These are phyloP conservation scores for Claviceps sp. DNA, from an alignment of 2,329 filamentous ascomycete genomes.

Conservation along the genomic window DNA sequence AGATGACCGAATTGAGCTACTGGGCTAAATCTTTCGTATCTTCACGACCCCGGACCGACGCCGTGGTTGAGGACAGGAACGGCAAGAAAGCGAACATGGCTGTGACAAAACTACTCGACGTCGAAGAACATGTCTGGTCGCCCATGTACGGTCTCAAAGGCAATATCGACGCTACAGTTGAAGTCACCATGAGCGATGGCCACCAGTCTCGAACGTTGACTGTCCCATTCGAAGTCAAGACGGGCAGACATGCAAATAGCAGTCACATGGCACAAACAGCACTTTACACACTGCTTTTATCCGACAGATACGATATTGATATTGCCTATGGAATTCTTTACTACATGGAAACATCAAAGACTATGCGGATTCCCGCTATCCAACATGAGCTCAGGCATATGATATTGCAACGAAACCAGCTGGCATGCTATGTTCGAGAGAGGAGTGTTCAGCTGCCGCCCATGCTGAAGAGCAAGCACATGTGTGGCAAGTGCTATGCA, in stretches of 20 bases:
- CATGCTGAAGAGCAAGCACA: conserved; percentile 70
- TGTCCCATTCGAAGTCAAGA: conserved; percentile 92
- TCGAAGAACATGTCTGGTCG: conserved; percentile 97
- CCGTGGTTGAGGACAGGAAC: conserved; percentile 66
- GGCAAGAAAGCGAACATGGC: conserved; percentile 67
- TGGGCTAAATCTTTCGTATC: conserved; percentile 80
- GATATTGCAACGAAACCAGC: conserved; percentile 87
- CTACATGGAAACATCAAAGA: conserved; percentile 85
- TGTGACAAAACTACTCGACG: conserved; percentile 85
- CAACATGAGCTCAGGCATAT: conserved; percentile 85
- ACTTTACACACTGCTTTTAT: conserved; percentile 81
- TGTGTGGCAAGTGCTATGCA: conserved; percentile 80
- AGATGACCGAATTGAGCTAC: conserved; percentile 64
- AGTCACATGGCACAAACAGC: conserved; percentile 88
- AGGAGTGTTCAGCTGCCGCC: conserved; percentile 66
- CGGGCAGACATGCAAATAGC: conserved; percentile 69
- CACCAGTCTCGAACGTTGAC: conserved; percentile 56
- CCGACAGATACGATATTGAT: conserved; percentile 88
- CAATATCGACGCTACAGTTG: conserved; percentile 93
- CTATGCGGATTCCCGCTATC: conserved; percentile 70
- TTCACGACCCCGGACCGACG: conserved; percentile 52
- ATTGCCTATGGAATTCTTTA: conserved; percentile 85
- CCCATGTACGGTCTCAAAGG: conserved; percentile 95
- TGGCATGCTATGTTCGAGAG: conserved; percentile 75
- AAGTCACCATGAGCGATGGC: conserved; percentile 67